Base-by-base conservation (phyloP, 1,284 basidiomycete genomes). In the Heterobasidion occidentale region DNA sequence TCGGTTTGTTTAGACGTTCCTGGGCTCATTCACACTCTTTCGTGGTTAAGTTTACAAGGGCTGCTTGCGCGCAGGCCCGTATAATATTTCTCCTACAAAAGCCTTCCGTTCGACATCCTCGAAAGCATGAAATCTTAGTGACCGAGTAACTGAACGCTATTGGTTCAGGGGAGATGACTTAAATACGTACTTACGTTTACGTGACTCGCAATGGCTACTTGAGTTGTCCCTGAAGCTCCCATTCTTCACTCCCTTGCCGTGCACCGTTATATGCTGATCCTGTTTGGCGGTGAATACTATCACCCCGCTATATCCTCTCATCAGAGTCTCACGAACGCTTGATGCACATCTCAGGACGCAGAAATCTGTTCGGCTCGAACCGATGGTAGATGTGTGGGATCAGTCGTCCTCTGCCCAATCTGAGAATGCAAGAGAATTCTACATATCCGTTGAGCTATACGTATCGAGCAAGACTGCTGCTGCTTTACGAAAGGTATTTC, bases 381-480 rank as follows among this genome's bases (percentile, higher is more conserved):
- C 34, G 46, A 62, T 62, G 60, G 44, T 52, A 46, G 61, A 59
- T 47, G 56, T 17, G 42, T 46, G 51, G 58, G 53, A 42, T n/a
- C 52, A 54, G 58, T 38, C 54, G 34, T 53, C 54, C 34, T 33
- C 55, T 46, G 56, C 48, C 34, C 54, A 53, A 52, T 35, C 59
- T 17, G 38, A 42, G 7, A 42, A 11, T 42, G 11, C 38, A 33
- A 67, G 68, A 50, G 78, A 78, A 62, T 74, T 77, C 60, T 71
- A 71, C 59, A 77, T 84, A 48, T 76, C 77, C 47, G 80, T 78
- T 8, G 83, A 90, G 63, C 70, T 90, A 19, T 86, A 83, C 64
- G 71, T 89, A 44, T 81, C 85, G n/a, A 72, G 74, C 52, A 72
- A 78, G 53, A 77, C 79, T 5, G 74, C 74, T 33, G 66, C 75